Evolutionary conservation across 106 monocot genomes (phyloP).

Genomic region (Vanilla planifolia): DNA sequence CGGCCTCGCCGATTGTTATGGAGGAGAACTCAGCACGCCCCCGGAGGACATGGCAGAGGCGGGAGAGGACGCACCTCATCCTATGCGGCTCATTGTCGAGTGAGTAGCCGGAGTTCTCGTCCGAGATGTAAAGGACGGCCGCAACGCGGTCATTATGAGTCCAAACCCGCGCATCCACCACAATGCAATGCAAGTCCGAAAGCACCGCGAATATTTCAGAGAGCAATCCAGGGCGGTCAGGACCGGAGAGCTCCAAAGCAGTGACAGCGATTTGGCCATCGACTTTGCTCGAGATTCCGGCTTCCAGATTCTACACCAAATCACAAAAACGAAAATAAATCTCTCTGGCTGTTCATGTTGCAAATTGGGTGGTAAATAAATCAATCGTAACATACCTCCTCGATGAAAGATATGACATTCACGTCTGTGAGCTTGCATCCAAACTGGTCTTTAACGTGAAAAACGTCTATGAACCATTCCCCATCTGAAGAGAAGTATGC

Average conservation of each 20-base stretch:
- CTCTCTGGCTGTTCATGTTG: background rate
- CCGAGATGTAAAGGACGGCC: conserved; percentile 26
- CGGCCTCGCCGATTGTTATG: conserved; percentile 1
- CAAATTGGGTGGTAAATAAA: background rate
- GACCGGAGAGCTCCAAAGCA: conserved; percentile 30
- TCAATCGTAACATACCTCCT: conserved; percentile 6
- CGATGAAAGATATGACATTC: conserved; percentile 36
- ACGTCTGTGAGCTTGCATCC: conserved; percentile 46
- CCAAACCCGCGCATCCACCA: conserved; percentile 44
- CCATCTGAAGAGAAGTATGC: conserved; percentile 68
- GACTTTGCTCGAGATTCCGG: background rate
- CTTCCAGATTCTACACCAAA: background rate
- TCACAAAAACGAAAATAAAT: background rate
- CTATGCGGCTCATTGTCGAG: conserved; percentile 8
- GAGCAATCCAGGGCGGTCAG: conserved; percentile 31
- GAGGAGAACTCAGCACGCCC: background rate
- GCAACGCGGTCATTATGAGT: conserved; percentile 48
- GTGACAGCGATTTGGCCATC: conserved; percentile 8
- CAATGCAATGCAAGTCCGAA: conserved; percentile 5
- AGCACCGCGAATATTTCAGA: conserved; percentile 61
- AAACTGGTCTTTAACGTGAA: conserved; percentile 47
- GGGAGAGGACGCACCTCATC: conserved; percentile 4
- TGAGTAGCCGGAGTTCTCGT: conserved; percentile 8
- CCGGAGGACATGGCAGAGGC: conserved; percentile 17
- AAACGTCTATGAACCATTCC: conserved; percentile 70